Evolutionary conservation across 2,329 filamentous ascomycete genomes (phyloP).

Genomic region (Rhexocercosporidium sp.): DNA sequence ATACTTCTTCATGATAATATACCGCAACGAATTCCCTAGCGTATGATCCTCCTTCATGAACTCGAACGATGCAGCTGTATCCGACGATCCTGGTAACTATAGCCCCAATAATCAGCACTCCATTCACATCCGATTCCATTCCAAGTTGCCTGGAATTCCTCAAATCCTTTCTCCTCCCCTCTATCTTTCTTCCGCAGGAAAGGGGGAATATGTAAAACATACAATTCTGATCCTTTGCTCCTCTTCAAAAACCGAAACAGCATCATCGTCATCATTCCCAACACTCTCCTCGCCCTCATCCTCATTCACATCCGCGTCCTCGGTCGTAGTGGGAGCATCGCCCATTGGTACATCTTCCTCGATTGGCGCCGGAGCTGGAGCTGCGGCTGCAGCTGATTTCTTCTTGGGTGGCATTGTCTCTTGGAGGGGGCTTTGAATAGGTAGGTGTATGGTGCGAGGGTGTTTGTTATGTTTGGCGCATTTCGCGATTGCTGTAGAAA

Average conservation of each 20-base stretch:
- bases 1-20: constrained; percentile 99
- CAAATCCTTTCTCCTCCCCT: neutral
- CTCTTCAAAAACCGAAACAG: constrained; percentile 16
- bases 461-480: constrained; percentile 15
- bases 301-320: neutral
- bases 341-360: constrained; percentile 36
- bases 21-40: constrained; percentile 89
- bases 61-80: constrained; percentile 92
- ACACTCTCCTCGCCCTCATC: constrained; percentile 14
- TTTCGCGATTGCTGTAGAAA: constrained; percentile 8
- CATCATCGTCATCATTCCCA: neutral
- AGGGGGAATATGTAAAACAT: constrained; percentile 9
- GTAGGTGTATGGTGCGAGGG: constrained; percentile 2
- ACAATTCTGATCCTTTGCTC: constrained; percentile 40
- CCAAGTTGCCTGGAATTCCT: neutral
- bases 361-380: constrained; percentile 18
- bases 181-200: neutral
- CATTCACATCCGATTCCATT: neutral
- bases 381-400: constrained; percentile 24
- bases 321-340: constrained; percentile 29
- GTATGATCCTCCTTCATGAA: constrained; percentile 95
- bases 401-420: constrained; percentile 37
- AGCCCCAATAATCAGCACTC: neutral
- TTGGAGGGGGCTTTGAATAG: too few relatives aligned
- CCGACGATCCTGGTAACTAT: constrained; percentile 82